Base-by-base conservation (phyloP, 2,329 filamentous ascomycete species). In the Rhynchosporium secalis region DNA sequence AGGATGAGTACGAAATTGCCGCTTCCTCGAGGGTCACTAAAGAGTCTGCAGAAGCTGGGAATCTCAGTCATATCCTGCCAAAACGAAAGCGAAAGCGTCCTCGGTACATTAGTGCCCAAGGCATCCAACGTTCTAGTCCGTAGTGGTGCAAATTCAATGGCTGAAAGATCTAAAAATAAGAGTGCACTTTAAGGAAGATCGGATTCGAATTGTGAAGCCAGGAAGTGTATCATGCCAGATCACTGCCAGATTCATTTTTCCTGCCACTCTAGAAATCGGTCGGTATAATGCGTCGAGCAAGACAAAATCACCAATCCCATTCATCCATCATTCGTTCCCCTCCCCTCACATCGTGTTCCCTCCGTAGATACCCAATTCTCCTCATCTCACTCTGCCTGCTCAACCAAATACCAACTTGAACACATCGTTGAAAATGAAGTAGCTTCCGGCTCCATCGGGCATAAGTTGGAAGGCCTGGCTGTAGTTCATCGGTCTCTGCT, bases 371-470 rank as follows among this genome's bases (percentile, higher is more conserved):
- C 63, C 66, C 65, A 70, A 68, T 47, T 10, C 38, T 20, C 41
- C 51, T 26, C n/a, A 56, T 29, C 48, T 46, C 33, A 10, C 6
- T 10, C 49, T n/a, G 8, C 28, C 47, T 28, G 13, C 48, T 67
- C 58, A 72, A 65, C 70, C 81, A 78, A 90, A 94, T 70, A 96
- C 85, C 66, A 98, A 85, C 79, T 91, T 91, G 87, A 98, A 98
- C 76, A 98, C 80, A 77, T 98, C 94, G 82, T 98, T 97, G 81
- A 88, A 88, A 75, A 98, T 90, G 76, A 86, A 97, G 81, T 89
- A 96, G 78, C 83, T 86, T 71, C 86, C 88, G 56, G 72, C 69
- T 33, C 78, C 78, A 60, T 92, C 89, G 65, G 86, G 87, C 68
- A 86, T 78, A 66, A 98, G 88, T 78, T 96, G 90, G 85, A 98